These are phyloP conservation scores for Diaporthe sp. DNA, from an alignment of 2,329 filamentous ascomycete species.

Conservation along the genomic window DNA sequence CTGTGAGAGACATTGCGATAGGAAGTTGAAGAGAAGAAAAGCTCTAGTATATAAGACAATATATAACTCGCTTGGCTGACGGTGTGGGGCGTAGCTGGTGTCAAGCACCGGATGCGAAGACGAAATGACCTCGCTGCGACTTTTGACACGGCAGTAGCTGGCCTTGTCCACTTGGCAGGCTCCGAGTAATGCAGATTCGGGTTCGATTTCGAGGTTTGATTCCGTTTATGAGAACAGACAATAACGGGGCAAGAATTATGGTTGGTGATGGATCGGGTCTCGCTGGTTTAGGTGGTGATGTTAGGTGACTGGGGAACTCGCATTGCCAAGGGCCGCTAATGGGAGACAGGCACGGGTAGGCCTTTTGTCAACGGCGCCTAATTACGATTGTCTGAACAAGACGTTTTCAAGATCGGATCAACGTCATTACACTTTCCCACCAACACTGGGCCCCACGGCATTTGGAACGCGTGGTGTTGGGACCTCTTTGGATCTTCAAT, in stretches of 20 bases:
- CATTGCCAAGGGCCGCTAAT: slow-evolving; percentile 28
- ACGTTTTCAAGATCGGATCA: neutral
- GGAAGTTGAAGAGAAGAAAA: too few species aligned
- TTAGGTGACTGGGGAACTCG: neutral
- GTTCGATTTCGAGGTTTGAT: neutral
- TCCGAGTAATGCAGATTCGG: neutral
- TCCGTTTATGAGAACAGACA: neutral
- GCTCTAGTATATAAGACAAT: neutral
- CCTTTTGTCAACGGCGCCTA: neutral
- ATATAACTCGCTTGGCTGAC: neutral
- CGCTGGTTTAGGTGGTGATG: neutral
- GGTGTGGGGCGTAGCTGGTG: neutral
- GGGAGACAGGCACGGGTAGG: neutral
- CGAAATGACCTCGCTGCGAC: neutral
- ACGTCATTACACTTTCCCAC: neutral
- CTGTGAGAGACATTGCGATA: slow-evolving; percentile 67
- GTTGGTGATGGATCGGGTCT: neutral
- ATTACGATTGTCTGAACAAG: neutral
- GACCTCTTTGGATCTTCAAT: neutral
- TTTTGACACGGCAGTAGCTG: neutral
- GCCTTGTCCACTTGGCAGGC: neutral
- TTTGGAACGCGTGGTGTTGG: neutral
- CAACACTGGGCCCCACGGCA: neutral
- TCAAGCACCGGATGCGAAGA: neutral
- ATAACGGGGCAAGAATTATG: neutral